Conservation (phyloP, 352 stramenopile species). For the Pythium vanterpoolii region DNA sequence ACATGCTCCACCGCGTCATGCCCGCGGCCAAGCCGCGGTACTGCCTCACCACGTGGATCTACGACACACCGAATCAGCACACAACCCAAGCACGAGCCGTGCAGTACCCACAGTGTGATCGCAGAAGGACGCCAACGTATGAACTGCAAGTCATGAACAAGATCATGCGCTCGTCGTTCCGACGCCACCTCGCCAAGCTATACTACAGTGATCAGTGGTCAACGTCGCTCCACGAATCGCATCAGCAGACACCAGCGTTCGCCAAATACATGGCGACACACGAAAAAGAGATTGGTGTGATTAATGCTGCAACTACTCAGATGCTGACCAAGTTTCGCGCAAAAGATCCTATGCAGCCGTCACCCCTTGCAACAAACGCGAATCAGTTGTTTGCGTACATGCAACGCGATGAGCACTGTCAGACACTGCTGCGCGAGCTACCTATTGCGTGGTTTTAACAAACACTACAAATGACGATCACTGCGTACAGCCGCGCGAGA, state of each 20-base stretch:
- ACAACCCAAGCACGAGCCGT: neutral
- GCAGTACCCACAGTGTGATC: neutral
- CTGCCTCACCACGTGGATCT: slow-evolving; percentile 75
- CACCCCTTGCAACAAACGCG: slow-evolving; percentile 29
- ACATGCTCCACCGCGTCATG: slow-evolving; percentile 79
- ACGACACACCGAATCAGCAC: slow-evolving; percentile 24
- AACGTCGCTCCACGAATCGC: slow-evolving; percentile 54
- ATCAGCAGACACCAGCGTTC: slow-evolving; percentile 50
- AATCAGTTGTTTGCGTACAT: slow-evolving; percentile 30
- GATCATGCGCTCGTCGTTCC: slow-evolving; percentile 55
- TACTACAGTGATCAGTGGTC: slow-evolving; percentile 51
- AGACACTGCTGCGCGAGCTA: slow-evolving; percentile 24
- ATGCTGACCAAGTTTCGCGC: slow-evolving; percentile 65
- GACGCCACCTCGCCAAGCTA: slow-evolving; percentile 60
- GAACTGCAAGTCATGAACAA: slow-evolving; percentile 38
- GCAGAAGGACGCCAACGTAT: neutral
- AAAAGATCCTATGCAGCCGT: slow-evolving; percentile 30
- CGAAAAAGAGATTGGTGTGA: slow-evolving; percentile 44
- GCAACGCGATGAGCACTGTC: slow-evolving; percentile 10
- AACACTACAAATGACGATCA: slow-evolving; percentile 15
- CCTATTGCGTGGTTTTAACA: slow-evolving; percentile 54
- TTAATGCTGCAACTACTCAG: slow-evolving; percentile 39
- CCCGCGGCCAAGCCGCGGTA: slow-evolving; percentile 42
- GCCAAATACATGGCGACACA: slow-evolving; percentile 60
- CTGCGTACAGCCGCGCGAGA: slow-evolving; percentile 60